These are phyloP conservation scores for Colletotrichum brevisporum DNA, from an alignment of 2,329 filamentous ascomycete genomes.

Conservation along the genomic window DNA sequence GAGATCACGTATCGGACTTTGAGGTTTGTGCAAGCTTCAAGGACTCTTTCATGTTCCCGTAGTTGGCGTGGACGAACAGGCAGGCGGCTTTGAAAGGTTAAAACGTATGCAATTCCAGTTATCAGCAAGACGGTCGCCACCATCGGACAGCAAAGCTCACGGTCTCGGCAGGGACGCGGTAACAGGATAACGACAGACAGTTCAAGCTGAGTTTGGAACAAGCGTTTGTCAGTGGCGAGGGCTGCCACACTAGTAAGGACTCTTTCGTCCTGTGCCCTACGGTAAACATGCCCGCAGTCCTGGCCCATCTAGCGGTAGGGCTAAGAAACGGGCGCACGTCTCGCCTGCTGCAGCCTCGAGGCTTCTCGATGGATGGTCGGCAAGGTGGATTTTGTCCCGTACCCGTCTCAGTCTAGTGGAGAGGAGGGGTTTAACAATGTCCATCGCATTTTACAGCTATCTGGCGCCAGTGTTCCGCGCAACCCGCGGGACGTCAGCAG, in stretches of 20 bases:
- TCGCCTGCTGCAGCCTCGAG: slow-evolving; percentile 37
- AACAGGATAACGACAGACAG: slow-evolving; percentile 2
- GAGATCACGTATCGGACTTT: too few species aligned
- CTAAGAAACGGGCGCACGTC: slow-evolving; percentile 27
- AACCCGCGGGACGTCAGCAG: background rate
- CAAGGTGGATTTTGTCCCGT: background rate
- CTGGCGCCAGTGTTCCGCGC: background rate
- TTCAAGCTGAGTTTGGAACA: slow-evolving; percentile 1
- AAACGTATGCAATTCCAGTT: too few species aligned
- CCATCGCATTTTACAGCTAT: background rate
- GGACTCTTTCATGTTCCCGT: too few species aligned
- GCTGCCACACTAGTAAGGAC: slow-evolving; percentile 24
- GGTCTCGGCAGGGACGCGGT: too few species aligned
- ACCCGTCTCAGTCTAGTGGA: slow-evolving; percentile 4
- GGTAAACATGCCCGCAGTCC: slow-evolving; percentile 2
- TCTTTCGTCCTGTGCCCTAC: slow-evolving; percentile 8
- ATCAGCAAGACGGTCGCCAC: too few species aligned
- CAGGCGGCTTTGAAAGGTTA: too few species aligned
- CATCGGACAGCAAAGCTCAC: too few species aligned
- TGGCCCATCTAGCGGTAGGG: slow-evolving; percentile 19
- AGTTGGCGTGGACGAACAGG: too few species aligned
- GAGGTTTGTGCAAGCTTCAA: too few species aligned
- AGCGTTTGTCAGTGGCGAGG: slow-evolving; percentile 21
- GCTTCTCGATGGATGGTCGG: slow-evolving; percentile 6
- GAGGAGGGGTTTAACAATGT: slow-evolving; percentile 1